A percentile compares a stretch with the other conserved stretches of the same genome.
These are phyloP conservation scores for Pythium biforme DNA, from an alignment of 352 stramenopile genomes.

Conservation along the genomic window DNA sequence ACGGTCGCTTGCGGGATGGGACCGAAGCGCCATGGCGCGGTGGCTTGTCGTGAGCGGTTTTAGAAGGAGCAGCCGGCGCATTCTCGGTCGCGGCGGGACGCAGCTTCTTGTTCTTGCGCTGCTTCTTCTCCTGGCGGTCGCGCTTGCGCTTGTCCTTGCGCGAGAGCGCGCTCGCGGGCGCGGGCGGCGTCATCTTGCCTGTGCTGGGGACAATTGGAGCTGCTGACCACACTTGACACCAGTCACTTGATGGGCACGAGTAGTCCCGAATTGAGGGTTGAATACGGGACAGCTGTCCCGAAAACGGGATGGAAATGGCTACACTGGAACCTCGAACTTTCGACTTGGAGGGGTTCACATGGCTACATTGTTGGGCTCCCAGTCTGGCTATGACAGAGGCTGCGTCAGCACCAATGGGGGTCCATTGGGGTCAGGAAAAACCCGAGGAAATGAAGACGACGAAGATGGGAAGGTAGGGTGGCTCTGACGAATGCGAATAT, in stretches of 20 bases:
- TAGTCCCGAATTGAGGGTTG: neutral
- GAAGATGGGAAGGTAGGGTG: neutral
- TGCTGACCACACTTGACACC: constrained; percentile 8
- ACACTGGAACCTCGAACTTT: constrained; percentile 22
- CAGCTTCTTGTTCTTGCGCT: constrained; percentile 57
- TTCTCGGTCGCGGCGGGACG: constrained; percentile 23
- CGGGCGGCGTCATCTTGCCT: constrained; percentile 21
- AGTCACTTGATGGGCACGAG: constrained; percentile 14
- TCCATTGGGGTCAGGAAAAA: neutral
- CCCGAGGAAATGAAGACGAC: neutral
- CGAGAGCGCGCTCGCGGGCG: constrained; percentile 31
- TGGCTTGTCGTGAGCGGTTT: constrained; percentile 10
- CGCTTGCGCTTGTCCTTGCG: constrained; percentile 82
- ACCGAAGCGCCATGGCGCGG: constrained; percentile 10
- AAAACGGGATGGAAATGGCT: constrained; percentile 20
- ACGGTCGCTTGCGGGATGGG: constrained; percentile 2
- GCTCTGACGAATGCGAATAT: neutral
- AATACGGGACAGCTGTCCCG: constrained; percentile 1
- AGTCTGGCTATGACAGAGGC: neutral
- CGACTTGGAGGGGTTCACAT: neutral
- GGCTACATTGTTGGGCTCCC: neutral
- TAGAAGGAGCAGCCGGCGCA: neutral
- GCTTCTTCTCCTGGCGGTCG: constrained; percentile 80
- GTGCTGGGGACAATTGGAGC: neutral
- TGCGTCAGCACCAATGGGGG: too few species aligned